Evolutionary conservation across 805 yeast species (phyloP).

Genomic region (Millerozyma acaciae): DNA sequence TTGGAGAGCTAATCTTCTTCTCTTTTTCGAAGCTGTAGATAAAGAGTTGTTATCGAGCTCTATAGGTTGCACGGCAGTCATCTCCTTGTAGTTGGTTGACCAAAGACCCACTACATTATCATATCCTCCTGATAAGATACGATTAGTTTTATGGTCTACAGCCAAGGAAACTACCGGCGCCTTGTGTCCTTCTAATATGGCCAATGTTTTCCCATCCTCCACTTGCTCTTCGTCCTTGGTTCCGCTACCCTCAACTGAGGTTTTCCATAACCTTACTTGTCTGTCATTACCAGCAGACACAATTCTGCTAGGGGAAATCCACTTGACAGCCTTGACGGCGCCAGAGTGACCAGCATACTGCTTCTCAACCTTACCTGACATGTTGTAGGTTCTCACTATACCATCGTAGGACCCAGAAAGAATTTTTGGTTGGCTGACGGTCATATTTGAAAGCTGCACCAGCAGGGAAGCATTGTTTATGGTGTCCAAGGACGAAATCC

Average conservation of each 20-base stretch:
- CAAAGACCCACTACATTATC: conserved; percentile 81
- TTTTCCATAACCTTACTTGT: conserved; percentile 83
- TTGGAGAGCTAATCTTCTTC: conserved; percentile 76
- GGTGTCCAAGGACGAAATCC: conserved; percentile 79
- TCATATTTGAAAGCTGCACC: conserved; percentile 18
- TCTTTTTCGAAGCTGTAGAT: conserved; percentile 81
- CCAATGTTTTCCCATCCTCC: conserved; percentile 71
- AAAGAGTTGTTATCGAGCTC: conserved; percentile 44
- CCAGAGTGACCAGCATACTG: conserved; percentile 88
- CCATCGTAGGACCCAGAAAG: conserved; percentile 94
- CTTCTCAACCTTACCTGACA: conserved; percentile 73
- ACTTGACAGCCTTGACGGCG: conserved; percentile 76
- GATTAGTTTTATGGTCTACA: conserved; percentile 47
- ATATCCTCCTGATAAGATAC: conserved; percentile 79
- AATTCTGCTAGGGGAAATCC: conserved; percentile 70
- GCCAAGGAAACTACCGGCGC: conserved; percentile 80
- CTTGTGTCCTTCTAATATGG: conserved; percentile 85
- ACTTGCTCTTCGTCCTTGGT: conserved; percentile 38
- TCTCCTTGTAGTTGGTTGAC: conserved; percentile 84
- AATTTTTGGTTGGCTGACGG: conserved; percentile 48
- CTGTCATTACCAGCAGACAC: conserved; percentile 89
- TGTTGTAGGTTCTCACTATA: conserved; percentile 82
- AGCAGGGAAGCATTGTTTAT: conserved; percentile 30
- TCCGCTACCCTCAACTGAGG: conserved; percentile 44
- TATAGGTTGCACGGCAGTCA: conserved; percentile 54